Base-by-base conservation (phyloP, 352 stramenopile species). In the Phytophthora aleatoria region DNA sequence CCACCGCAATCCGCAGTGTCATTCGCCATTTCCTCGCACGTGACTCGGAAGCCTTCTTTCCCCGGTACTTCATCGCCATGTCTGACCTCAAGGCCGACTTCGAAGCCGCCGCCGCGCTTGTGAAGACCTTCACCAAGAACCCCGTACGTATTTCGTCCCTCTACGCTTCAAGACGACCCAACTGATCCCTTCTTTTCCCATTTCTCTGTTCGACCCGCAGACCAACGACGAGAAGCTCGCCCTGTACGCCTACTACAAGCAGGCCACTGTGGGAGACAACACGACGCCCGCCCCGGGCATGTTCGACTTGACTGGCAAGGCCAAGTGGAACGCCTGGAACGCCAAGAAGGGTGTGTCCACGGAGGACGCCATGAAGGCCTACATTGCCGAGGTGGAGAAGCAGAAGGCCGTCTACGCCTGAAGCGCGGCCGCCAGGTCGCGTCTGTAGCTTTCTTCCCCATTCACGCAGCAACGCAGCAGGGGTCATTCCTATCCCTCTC, bases 201-300 rank as follows among this genome's bases (percentile, higher is more conserved):
- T 54, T 16, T 47, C 38, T 38, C n/a, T 57, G 9, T 39, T 36
- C n/a, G 27, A 24, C 8, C 2, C 16, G 38, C 54, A 87, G 67
- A 72, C 70, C n/a, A 95, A 97, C 84, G 85, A 94, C 50, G 87
- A 97, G 70, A 96, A 96, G 83, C 86, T 97, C 60, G 73, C 77
- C 26, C 71, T 97, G 49, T 97, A 97, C 81, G 81, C 85, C n/a
- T 81, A 85, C 69, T 97, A 84, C 86, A 97, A 97, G 85, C 90
- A 97, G 75, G 89, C 87, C 45, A 97, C 85, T 10, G 69, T 91
- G 26, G 90, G 90, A 16, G 88, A 97, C 83, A 90, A 91, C 76
- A 92, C 79, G 61, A 93, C 85, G 48, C 31, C 76, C 54, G 85
- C 85, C 64, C 85, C 90, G 5, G 87, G 89, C 62, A 95, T 96